These are phyloP conservation scores for Ophiocordyceps camponoti-rufipedis DNA, from an alignment of 2,329 filamentous ascomycete species.

Conservation along the genomic window DNA sequence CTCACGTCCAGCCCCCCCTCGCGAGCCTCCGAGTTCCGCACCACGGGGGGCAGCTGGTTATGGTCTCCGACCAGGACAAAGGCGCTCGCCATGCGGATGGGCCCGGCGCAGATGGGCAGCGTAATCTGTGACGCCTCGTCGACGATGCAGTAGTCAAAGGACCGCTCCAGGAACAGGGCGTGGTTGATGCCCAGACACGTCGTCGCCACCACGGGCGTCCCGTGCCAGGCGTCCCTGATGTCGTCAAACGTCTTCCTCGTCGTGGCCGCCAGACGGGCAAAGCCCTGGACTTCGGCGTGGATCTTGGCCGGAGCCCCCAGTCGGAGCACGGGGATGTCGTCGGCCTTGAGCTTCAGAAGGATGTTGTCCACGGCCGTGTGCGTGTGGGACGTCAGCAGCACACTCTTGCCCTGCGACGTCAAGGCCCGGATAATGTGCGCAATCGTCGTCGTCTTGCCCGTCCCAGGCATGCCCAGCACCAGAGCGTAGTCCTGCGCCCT, in stretches of 20 bases:
- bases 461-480: constrained; percentile 96
- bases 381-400: constrained; percentile 86
- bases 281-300: constrained; percentile 71
- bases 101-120: constrained; percentile 80
- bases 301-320: constrained; percentile 74
- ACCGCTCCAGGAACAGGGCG: constrained; percentile 67
- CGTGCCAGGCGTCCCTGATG: constrained; percentile 67
- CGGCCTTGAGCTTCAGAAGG: constrained; percentile 69
- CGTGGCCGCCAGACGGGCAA: constrained; percentile 60
- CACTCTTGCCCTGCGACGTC: constrained; percentile 76
- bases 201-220: constrained; percentile 77
- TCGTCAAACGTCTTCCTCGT: constrained; percentile 66
- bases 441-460: constrained; percentile 95
- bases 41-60: constrained; percentile 84
- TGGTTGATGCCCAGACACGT: constrained; percentile 90
- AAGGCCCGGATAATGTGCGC: constrained; percentile 90
- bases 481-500: constrained; percentile 86
- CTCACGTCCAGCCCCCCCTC: constrained; percentile 79
- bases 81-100: constrained; percentile 77
- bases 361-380: constrained; percentile 98
- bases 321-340: constrained; percentile 64
- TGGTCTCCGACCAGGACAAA: constrained; percentile 96
- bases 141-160: constrained; percentile 96
- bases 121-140: constrained; percentile 98
- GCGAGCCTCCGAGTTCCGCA: constrained; percentile 77